Base-by-base conservation (phyloP, 1,284 basidiomycete genomes). In the Tilletia caries region DNA sequence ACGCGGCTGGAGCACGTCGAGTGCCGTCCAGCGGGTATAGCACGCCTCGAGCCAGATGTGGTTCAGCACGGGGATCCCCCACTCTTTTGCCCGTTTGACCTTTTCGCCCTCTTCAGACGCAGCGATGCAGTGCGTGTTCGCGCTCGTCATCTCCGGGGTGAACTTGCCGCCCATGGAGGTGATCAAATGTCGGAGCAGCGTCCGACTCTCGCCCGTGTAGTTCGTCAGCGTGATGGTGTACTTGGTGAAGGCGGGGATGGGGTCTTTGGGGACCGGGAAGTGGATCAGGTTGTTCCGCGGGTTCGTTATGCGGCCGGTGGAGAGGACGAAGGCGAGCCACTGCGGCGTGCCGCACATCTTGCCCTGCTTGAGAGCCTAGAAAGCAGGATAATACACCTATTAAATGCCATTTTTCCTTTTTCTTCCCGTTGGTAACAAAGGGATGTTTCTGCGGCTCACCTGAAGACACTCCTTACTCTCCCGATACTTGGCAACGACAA, bases 21-120 rank as follows among this genome's bases (percentile, higher is more conserved):
- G 65, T 37, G 68, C 58, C 25, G 86, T 86, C 92, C 92, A 94
- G 65, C 89, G 86, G 23, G 88, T 83, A 77, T 93, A 91, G 81
- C 91, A 94, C 73, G 92, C 91, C 80, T 95, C 93, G 5, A 95
- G 86, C 91, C 92, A 95, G 0, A 88, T 86, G 77, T 95, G 93
- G 75, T 93, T 94, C 15, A 95, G 90, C 69, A 94, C 86, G 0
- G 92, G 90, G 70, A 95, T 91, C 0, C 87, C 88, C 93, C 93
- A 95, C 0, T 88, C 86, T 10, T 86, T 85, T 0, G 92, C 92
- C 78, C 90, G 91, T 6, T 85, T 84, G 0, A 91, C 89, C 84
- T 93, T 93, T 2, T 87, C 87, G n/a, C 91, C 91, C 0, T 85
- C 84, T 75, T 84, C 92, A 90, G 87, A 89, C n/a, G 92, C 91